phyloP scores from a whole-genome alignment of 202 grass and related monocot genomes.

The Elaeis oleifera region DNA sequence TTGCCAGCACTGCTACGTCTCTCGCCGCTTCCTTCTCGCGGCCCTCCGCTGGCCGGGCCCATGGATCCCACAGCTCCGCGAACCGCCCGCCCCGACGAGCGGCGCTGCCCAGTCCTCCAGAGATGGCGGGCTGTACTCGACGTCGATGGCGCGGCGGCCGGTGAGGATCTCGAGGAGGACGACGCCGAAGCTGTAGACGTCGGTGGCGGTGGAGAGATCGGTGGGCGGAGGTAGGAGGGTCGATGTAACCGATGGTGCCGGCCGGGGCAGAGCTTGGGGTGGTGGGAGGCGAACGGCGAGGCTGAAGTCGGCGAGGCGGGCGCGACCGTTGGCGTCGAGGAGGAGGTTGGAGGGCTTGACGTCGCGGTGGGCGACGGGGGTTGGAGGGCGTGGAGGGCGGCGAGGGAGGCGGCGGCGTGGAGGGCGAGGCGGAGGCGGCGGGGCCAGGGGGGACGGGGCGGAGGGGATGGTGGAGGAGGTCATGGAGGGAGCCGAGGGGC shows the following conservation, averaged over 20 bases:
- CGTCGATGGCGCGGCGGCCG: slow-evolving; percentile 9
- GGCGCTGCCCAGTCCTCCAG: slow-evolving; percentile 12
- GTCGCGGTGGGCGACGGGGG: slow-evolving; percentile 10
- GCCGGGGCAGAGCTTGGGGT: not conserved
- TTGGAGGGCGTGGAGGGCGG: slow-evolving; percentile 2
- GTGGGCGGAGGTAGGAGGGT: slow-evolving; percentile 6
- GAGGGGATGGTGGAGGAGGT: not conserved
- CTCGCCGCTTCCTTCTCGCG: slow-evolving; percentile 1
- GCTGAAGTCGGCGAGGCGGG: slow-evolving; percentile 13
- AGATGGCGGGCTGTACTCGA: slow-evolving; percentile 8
- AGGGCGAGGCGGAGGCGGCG: slow-evolving; percentile 11
- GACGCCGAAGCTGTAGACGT: slow-evolving; percentile 25
- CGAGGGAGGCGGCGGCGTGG: not conserved
- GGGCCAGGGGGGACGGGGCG: not conserved
- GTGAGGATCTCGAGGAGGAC: slow-evolving; percentile 15
- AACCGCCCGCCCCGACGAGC: not conserved
- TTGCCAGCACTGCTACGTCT: not conserved
- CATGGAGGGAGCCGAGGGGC: slow-evolving; percentile 9
- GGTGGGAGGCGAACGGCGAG: not conserved
- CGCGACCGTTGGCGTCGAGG: not conserved
- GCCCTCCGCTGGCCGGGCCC: not conserved
- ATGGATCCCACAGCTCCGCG: slow-evolving; percentile 1
- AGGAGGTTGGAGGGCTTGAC: slow-evolving; percentile 18
- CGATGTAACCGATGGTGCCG: slow-evolving; percentile 17
- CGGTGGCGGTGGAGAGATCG: not conserved